Evolutionary conservation across 179 eudicot genomes (phyloP).

Genomic region (Beta corolliflora): DNA sequence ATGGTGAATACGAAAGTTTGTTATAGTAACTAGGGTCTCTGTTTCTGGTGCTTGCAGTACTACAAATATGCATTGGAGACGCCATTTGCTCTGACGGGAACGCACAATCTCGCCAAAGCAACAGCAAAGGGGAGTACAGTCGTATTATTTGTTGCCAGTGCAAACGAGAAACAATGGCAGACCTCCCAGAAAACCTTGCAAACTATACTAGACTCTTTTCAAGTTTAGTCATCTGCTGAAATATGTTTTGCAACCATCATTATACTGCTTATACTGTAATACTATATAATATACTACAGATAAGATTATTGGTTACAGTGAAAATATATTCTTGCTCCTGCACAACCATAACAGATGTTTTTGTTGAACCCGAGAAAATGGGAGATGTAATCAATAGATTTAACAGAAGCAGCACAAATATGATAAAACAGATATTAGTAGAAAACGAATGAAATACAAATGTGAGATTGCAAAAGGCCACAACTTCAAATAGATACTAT

Average conservation of each 20-base stretch:
- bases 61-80: constrained; percentile 90
- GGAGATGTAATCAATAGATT: too few species aligned
- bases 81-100: constrained; percentile 87
- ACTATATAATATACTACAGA: constrained; percentile 14
- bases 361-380: too few species aligned
- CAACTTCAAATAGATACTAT: too few species aligned
- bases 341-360: background rate
- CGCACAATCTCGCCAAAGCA: constrained; percentile 94
- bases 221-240: constrained; percentile 36
- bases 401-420: too few species aligned
- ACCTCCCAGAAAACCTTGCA: constrained; percentile 68
- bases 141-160: constrained; percentile 81
- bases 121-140: constrained; percentile 93
- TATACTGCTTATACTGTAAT: background rate
- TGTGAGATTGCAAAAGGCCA: too few species aligned
- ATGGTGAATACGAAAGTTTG: background rate
- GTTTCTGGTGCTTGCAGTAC: constrained; percentile 62
- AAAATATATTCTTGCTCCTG: background rate
- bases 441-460: too few species aligned
- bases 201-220: constrained; percentile 83
- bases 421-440: too few species aligned
- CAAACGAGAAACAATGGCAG: constrained; percentile 91
- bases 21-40: background rate
- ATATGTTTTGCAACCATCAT: background rate
- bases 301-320: constrained; percentile 1